phyloP scores from a whole-genome alignment of 2,329 filamentous ascomycete species.

The Colletotrichum scovillei region DNA sequence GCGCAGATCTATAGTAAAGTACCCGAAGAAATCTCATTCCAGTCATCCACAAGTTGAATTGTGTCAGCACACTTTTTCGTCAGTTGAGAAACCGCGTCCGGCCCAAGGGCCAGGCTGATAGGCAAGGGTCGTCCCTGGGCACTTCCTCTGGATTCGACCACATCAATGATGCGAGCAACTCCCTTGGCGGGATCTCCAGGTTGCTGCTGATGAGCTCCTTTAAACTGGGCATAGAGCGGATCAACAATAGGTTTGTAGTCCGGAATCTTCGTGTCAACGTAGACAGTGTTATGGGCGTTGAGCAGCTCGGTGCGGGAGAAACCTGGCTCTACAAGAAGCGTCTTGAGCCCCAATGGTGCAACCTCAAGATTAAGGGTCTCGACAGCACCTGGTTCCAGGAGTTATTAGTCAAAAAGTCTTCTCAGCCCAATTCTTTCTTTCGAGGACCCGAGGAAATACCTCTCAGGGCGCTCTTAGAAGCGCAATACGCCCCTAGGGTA shows the following conservation, averaged over 20 bases:
- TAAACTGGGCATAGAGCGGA: not conserved
- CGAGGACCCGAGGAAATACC: slow-evolving; percentile 32
- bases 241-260: slow-evolving; percentile 39
- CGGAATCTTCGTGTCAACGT: slow-evolving; percentile 39
- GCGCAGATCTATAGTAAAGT: not conserved
- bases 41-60: not conserved
- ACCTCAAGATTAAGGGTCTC: slow-evolving; percentile 46
- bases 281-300: slow-evolving; percentile 42
- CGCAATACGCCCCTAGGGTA: slow-evolving; percentile 44
- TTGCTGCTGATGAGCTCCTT: slow-evolving; percentile 38
- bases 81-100: not conserved
- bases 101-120: not conserved
- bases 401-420: not conserved
- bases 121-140: not conserved
- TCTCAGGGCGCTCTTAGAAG: slow-evolving; percentile 46
- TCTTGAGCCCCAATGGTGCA: slow-evolving; percentile 45
- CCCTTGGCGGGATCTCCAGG: slow-evolving; percentile 62
- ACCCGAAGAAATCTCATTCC: not conserved
- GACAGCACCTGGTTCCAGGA: slow-evolving; percentile 38
- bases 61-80: not conserved
- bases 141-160: slow-evolving; percentile 49
- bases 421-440: not conserved
- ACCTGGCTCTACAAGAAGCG: slow-evolving; percentile 56
- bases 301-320: slow-evolving; percentile 57
- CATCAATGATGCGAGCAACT: slow-evolving; percentile 62